Evolutionary conservation across 306 rosid species (phyloP).

Genomic region (Aeschynomene evenia): DNA sequence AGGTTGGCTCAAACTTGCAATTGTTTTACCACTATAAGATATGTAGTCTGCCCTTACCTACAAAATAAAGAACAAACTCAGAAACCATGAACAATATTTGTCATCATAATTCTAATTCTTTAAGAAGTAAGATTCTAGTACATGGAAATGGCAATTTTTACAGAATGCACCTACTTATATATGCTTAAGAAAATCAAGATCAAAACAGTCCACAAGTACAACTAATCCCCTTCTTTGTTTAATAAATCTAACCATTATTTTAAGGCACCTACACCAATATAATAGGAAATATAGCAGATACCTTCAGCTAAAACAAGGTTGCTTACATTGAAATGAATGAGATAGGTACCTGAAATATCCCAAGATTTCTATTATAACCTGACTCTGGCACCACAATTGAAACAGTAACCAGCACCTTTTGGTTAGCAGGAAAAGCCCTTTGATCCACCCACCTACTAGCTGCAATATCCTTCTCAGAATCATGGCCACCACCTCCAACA

Average conservation of each 20-base stretch:
- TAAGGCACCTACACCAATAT: neutral
- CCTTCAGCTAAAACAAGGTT: neutral
- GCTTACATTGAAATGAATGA: conserved; percentile 7
- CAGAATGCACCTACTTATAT: neutral
- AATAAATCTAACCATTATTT: neutral
- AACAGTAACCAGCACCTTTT: conserved; percentile 57
- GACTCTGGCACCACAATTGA: conserved; percentile 80
- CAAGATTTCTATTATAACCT: conserved; percentile 81
- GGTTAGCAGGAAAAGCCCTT: conserved; percentile 52
- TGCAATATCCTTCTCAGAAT: conserved; percentile 28
- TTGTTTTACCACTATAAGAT: conserved; percentile 58
- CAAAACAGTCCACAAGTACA: neutral
- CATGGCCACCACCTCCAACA: conserved; percentile 36
- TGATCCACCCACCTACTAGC: conserved; percentile 19
- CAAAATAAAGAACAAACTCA: conserved; percentile 28
- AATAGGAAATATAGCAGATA: neutral
- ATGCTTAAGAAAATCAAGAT: neutral
- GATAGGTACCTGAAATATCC: conserved; percentile 78
- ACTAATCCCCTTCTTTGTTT: conserved; percentile 4
- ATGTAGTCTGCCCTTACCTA: conserved; percentile 75
- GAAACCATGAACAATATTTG: conserved; percentile 10
- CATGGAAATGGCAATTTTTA: conserved; percentile 1
- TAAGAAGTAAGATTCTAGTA: neutral
- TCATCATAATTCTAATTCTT: conserved; percentile 5
- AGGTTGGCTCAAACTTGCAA: conserved; percentile 72